Percentiles rank a stretch among this genome's conserved stretches.
phyloP scores from a whole-genome alignment of 2,329 filamentous ascomycete genomes.

The Cryphonectria radicalis region DNA sequence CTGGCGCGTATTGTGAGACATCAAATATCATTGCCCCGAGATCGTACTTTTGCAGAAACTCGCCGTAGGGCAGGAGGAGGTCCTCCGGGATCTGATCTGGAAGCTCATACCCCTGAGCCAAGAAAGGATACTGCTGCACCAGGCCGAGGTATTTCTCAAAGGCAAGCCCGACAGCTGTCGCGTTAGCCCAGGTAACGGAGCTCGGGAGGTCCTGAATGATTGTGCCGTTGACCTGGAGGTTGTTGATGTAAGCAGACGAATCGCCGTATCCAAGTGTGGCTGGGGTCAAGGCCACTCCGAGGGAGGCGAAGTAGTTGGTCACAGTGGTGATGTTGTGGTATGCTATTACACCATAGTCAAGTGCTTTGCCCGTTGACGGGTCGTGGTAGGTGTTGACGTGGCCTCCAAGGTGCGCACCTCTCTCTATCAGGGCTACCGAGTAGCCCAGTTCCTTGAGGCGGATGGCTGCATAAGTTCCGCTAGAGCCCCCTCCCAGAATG shows the following conservation, averaged over 20 bases:
- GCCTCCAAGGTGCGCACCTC: not conserved
- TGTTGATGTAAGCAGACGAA: not conserved
- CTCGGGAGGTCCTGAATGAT: not conserved
- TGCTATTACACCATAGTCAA: not conserved
- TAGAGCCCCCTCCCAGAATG: not conserved
- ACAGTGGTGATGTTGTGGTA: not conserved
- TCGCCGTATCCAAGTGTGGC: not conserved
- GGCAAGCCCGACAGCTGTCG: constrained; percentile 1
- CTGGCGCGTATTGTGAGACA: not conserved
- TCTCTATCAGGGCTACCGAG: not conserved
- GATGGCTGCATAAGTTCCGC: not conserved
- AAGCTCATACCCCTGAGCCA: not conserved
- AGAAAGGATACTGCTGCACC: not conserved
- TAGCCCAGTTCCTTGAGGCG: not conserved
- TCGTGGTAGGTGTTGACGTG: not conserved
- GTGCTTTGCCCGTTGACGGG: not conserved
- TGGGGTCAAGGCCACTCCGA: not conserved
- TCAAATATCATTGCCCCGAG: not conserved
- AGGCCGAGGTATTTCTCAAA: not conserved
- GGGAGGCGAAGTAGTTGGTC: not conserved
- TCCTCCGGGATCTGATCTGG: constrained; percentile 9
- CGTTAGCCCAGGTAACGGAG: not conserved
- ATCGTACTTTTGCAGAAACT: constrained; percentile 11
- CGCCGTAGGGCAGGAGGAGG: constrained; percentile 10
- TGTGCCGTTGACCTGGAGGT: not conserved